Evolutionary conservation across 345 rosid species (phyloP).

Genomic region (Euphorbia pulcherrima): DNA sequence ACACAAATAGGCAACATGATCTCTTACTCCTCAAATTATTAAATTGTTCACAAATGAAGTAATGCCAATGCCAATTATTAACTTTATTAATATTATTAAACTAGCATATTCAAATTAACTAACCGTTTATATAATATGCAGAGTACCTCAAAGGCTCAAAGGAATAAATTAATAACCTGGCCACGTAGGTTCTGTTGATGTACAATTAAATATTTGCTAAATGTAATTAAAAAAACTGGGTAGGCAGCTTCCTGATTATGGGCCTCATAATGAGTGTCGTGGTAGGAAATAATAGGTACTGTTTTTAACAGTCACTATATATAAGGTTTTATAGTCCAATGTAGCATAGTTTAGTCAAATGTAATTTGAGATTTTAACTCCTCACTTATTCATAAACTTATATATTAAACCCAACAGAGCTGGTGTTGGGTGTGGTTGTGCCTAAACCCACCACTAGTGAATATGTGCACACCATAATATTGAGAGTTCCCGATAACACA

Average conservation of each 20-base stretch:
- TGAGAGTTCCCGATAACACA: no score
- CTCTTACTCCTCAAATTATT: neutral
- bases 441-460: no score
- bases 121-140: neutral
- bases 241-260: conserved; percentile 30
- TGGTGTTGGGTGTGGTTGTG: no score
- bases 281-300: conserved; percentile 1
- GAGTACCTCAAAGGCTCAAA: conserved; percentile 8
- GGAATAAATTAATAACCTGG: conserved; percentile 8
- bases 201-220: neutral
- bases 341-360: neutral
- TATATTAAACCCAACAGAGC: no score
- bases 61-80: neutral
- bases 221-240: neutral
- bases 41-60: neutral
- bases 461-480: no score
- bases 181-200: neutral
- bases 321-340: neutral
- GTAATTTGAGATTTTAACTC: no score
- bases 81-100: neutral
- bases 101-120: no score
- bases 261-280: conserved; percentile 33
- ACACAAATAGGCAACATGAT: neutral
- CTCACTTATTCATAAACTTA: no score
- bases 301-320: neutral